Percentiles rank a stretch among this genome's conserved stretches.
Evolutionary conservation across 208 protist genomes (phyloP).

Genomic region (Trypanosoma vivax): DNA sequence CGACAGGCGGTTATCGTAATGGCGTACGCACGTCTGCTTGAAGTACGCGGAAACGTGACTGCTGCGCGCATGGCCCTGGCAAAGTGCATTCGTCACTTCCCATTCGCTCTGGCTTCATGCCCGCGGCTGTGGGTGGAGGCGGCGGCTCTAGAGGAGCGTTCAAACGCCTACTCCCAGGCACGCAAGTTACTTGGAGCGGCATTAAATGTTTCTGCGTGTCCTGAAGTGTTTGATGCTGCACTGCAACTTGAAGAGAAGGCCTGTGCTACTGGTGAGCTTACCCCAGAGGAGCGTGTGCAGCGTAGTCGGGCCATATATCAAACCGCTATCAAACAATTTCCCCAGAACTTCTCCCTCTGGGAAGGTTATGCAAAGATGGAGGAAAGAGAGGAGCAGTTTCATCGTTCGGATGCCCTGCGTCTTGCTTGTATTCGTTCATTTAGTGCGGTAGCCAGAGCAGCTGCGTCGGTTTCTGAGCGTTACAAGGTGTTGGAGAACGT

Average conservation of each 20-base stretch:
- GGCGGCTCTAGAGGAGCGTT: conserved; percentile 59
- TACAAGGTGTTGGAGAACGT: conserved; percentile 64
- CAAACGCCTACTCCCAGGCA: conserved; percentile 37
- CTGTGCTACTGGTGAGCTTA: conserved; percentile 7
- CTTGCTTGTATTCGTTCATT: conserved; percentile 42
- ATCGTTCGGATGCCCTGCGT: conserved; percentile 54
- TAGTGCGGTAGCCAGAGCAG: conserved; percentile 27
- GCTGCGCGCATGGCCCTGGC: conserved; percentile 43
- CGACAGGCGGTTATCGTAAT: conserved; percentile 64
- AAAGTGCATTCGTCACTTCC: conserved; percentile 61
- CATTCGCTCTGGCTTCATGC: conserved; percentile 53
- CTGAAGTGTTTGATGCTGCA: conserved; percentile 24
- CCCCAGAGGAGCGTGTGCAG: conserved; percentile 10
- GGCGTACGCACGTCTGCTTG: conserved; percentile 50
- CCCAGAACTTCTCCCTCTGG: conserved; percentile 54
- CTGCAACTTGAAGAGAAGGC: conserved; percentile 45
- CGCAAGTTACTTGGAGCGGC: conserved; percentile 58
- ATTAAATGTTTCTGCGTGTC: conserved; percentile 40
- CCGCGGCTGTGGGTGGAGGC: conserved; percentile 77
- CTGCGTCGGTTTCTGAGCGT: conserved; percentile 51
- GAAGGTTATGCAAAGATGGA: conserved; percentile 71
- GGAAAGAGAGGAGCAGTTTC: conserved; percentile 47
- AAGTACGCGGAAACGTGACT: conserved; percentile 22
- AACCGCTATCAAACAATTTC: conserved; percentile 55
- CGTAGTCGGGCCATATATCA: conserved; percentile 36